Base-by-base conservation (phyloP, 2,329 filamentous ascomycete genomes). In the Mariannaea elegans region DNA sequence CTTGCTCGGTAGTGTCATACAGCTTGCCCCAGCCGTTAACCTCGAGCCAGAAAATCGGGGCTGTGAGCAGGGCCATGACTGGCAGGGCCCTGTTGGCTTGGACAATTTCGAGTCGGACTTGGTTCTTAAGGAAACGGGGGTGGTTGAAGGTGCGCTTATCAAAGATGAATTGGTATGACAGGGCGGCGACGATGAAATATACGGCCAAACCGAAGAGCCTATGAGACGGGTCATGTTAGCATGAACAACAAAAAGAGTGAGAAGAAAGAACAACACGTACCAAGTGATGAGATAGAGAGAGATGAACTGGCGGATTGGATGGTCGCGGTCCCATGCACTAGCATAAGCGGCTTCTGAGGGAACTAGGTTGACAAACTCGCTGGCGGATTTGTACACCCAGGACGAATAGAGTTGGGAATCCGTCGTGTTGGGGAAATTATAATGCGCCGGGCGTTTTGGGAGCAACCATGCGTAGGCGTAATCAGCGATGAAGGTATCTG, bases 41-140 rank as follows among this genome's bases (percentile, higher is more conserved):
- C 78, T 98, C 94, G 65, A 85, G 79, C 42, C 95, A 80, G 83
- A 97, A 95, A 77, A 92, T 88, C 14, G 92, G 90, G 1, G 88
- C 87, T 9, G 93, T 97, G 75, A 94, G 84, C 58, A 94, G 65
- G 49, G 93, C 85, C 90, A 97, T 97, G 74, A 88, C 75, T 18
- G 94, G 94, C 81, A 97, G 89, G 34, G 93, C 83, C 45, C 78
- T 76, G 78, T 89, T 87, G 63, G 94, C 88, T 79, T 97, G 93
- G 65, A 82, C 81, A 71, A 98, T 97, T 76, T 98, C 94, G 70
- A 93, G 85, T 60, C 84, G 82, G 65, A 97, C 90, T 77, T 97
- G 94, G 78, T 97, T 94, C 80, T 95, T 96, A 73, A 97, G 89
- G 77, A 94, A 98, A 74, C 95, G 95, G 46, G 94, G 94, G 76